A percentile compares a stretch with the other conserved stretches of the same genome.
Conservation (phyloP, 2,329 filamentous ascomycete species). For the Amauroascus niger region DNA sequence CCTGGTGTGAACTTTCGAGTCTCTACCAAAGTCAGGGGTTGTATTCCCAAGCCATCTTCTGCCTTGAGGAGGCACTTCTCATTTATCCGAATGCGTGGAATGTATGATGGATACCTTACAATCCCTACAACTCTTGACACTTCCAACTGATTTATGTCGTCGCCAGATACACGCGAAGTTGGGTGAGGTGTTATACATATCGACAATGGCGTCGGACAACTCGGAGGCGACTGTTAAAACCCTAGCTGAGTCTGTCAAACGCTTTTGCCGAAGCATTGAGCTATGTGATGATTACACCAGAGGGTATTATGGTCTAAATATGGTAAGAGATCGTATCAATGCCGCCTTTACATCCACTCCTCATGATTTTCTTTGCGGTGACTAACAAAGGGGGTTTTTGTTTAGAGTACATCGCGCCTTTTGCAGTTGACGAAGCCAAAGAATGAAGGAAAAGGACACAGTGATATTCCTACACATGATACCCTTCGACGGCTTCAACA, state of each 20-base stretch:
- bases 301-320: constrained; percentile 82
- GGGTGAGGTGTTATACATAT: constrained; percentile 73
- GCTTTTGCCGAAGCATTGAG: constrained; percentile 85
- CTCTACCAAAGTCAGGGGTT: constrained; percentile 72
- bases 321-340: constrained; percentile 40
- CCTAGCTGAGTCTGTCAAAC: constrained; percentile 64
- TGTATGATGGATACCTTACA: constrained; percentile 41
- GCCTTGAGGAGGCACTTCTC: constrained; percentile 81
- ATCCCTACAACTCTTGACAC: not conserved
- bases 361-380: not conserved
- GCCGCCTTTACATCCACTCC: not conserved
- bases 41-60: constrained; percentile 74
- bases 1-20: constrained; percentile 85
- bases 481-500: constrained; percentile 27
- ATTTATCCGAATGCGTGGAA: constrained; percentile 92
- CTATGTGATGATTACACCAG: constrained; percentile 87
- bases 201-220: constrained; percentile 33
- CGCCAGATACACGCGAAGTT: constrained; percentile 73
- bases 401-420: constrained; percentile 16
- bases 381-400: constrained; percentile 8
- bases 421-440: constrained; percentile 12
- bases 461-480: constrained; percentile 18
- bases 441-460: constrained; percentile 3
- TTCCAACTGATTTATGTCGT: not conserved
- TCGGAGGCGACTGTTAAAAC: constrained; percentile 37